Evolutionary conservation across 1,284 basidiomycete genomes (phyloP), one percentile per base, ranked within the genome.

Genomic region (Rhodotorula sp.): DNA sequence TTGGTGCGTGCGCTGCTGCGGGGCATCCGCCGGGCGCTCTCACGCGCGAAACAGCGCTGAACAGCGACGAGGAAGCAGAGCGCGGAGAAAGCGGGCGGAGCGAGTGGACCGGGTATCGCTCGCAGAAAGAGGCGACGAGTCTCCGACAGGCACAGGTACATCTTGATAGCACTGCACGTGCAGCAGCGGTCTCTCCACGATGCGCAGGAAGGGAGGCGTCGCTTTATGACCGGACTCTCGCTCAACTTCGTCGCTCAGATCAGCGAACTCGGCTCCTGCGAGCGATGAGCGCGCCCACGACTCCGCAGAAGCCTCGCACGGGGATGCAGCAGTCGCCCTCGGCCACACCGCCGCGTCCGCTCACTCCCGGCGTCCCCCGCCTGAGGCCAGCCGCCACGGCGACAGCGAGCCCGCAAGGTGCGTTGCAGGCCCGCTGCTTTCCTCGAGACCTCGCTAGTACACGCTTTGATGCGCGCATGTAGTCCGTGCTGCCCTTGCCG

Each of bases 401-500:
- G 6, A 57, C 44, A 2, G 71, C 71, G 3, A 72, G 71, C 39
- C 71, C 71, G 2, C 71, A 72, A 10, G 48, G 71, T 72, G 29
- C n/a, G 50, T 15, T 21, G 60, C 8, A 9, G 6, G 2, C 7
- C 13, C 1, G 3, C 8, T 2, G 4, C 5, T 15, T 9, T 2
- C 5, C 27, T 22, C 7, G 2, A 21, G 19, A 36, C 29, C n/a
- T 1, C n/a, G 41, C 61, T 64, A 25, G 61, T 25, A 13, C 37
- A 12, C 53, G 12, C 21, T 5, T n/a, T 21, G 53, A 27, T 9
- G 21, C 51, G 19, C 9, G 13, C 8, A 4, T 0, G 29, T 66
- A 75, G 73, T 75, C 54, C 72, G 67, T 64, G 73, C 70, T 2
- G 73, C 73, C 3, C 57, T 75, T 21, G 73, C 73, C 2, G 73